Conservation (phyloP, 208 protist genomes). For the Borovskyia barvae region DNA sequence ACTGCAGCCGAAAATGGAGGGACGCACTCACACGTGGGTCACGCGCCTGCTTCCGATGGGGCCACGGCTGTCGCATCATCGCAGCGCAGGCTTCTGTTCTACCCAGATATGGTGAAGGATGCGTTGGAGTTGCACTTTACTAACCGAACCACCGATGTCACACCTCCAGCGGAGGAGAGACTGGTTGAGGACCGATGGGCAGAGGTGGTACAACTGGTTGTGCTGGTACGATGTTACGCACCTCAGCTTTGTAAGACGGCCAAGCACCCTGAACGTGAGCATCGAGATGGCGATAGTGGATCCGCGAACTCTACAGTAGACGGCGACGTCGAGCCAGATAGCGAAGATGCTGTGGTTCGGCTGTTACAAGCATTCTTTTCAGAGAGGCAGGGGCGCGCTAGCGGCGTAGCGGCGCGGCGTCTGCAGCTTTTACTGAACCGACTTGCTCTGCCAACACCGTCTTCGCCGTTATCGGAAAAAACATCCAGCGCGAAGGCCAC, state of each 20-base stretch:
- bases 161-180: conserved; percentile 1
- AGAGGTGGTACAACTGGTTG: conserved; percentile 64
- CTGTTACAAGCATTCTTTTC: conserved; percentile 17
- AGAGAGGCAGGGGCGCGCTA: background rate
- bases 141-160: background rate
- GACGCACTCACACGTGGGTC: too few relatives aligned
- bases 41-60: too few relatives aligned
- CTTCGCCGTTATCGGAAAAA: background rate
- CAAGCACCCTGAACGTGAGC: background rate
- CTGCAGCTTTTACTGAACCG: conserved; percentile 12
- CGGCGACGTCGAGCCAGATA: background rate
- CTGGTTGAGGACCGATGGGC: conserved; percentile 43
- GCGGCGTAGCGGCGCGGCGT: conserved; percentile 11
- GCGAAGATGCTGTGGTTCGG: conserved; percentile 14
- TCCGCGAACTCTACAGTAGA: background rate
- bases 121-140: conserved; percentile 34
- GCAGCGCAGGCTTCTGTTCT: conserved; percentile 32
- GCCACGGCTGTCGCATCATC: background rate
- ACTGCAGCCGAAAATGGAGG: background rate
- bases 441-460: background rate
- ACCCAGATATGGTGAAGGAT: conserved; percentile 55
- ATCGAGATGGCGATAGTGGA: background rate
- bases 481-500: background rate
- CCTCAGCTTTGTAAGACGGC: background rate
- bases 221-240: conserved; percentile 56